Conservation (phyloP, 2,329 filamentous ascomycete genomes). For the Stromatinia cepivora region DNA sequence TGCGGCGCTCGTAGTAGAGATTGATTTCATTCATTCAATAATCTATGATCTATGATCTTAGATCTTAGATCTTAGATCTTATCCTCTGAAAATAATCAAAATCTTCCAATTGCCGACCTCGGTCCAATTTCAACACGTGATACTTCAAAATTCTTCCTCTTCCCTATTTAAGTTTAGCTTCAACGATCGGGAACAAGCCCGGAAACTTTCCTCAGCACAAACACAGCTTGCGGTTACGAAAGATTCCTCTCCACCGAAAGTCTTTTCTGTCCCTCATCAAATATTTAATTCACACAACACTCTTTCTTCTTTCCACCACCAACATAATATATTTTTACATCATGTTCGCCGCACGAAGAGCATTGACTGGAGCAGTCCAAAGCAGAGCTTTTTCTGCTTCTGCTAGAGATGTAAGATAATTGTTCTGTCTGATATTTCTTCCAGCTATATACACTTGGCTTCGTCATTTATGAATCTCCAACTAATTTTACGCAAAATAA, state of each 20-base stretch:
- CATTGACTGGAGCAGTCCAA: slow-evolving; percentile 59
- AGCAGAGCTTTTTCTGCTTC: slow-evolving; percentile 80
- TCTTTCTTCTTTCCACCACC: slow-evolving; percentile 19
- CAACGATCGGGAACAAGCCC: slow-evolving; percentile 9
- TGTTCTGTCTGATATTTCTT: slow-evolving; percentile 22
- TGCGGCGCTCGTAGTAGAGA: background rate
- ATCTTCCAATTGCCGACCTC: slow-evolving; percentile 6
- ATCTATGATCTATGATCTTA: too few relatives aligned
- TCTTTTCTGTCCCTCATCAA: slow-evolving; percentile 16
- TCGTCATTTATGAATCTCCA: slow-evolving; percentile 17
- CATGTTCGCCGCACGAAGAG: slow-evolving; percentile 74
- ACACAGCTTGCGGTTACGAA: slow-evolving; percentile 1
- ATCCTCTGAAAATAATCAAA: background rate
- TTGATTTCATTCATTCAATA: background rate
- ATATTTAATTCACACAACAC: slow-evolving; percentile 26
- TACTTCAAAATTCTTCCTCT: background rate
- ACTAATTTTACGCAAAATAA: slow-evolving; percentile 51
- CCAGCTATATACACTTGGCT: slow-evolving; percentile 25
- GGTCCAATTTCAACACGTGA: slow-evolving; percentile 7
- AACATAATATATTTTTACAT: slow-evolving; percentile 27
- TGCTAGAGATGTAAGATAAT: slow-evolving; percentile 65
- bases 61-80: too few relatives aligned
- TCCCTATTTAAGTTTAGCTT: background rate
- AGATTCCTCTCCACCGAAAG: slow-evolving; percentile 20
- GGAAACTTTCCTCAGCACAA: slow-evolving; percentile 13